Evolutionary conservation across 2,329 filamentous ascomycete genomes (phyloP).

Genomic region (Calonectria ilicicola): DNA sequence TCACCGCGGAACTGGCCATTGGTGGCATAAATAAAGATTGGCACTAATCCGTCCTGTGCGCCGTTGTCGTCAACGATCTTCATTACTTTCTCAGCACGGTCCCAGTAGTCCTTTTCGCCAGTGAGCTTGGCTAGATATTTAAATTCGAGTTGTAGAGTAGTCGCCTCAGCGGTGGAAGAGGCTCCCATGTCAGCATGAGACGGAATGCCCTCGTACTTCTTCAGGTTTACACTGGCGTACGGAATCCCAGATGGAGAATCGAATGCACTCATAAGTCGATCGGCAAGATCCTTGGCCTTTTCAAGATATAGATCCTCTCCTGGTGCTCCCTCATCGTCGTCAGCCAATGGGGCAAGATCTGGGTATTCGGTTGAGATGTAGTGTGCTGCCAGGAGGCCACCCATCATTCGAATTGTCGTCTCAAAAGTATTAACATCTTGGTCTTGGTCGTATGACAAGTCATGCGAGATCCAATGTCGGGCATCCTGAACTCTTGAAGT

Average conservation of each 20-base stretch:
- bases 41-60: conserved; percentile 83
- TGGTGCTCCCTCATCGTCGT: conserved; percentile 77
- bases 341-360: conserved; percentile 78
- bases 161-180: conserved; percentile 93
- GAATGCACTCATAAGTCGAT: conserved; percentile 88
- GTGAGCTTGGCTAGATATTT: conserved; percentile 97
- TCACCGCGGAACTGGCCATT: conserved; percentile 82
- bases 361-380: conserved; percentile 91
- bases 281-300: conserved; percentile 92
- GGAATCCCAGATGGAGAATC: conserved; percentile 89
- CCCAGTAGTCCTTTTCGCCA: conserved; percentile 93
- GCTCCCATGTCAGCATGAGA: conserved; percentile 89
- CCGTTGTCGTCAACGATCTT: conserved; percentile 88
- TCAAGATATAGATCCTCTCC: conserved; percentile 96
- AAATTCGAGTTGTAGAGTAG: conserved; percentile 93
- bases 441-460: conserved; percentile 87
- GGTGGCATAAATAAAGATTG: conserved; percentile 88
- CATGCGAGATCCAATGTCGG: conserved; percentile 86
- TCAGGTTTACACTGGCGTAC: conserved; percentile 90
- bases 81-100: conserved; percentile 91
- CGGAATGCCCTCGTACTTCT: conserved; percentile 78
- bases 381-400: conserved; percentile 91
- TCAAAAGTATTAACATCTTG: conserved; percentile 98
- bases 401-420: conserved; percentile 97
- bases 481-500: conserved; percentile 87